Evolutionary conservation across 148 eudicot species (phyloP), one percentile per base, ranked within the genome.

Genomic region (Rhododendron williamsianum): DNA sequence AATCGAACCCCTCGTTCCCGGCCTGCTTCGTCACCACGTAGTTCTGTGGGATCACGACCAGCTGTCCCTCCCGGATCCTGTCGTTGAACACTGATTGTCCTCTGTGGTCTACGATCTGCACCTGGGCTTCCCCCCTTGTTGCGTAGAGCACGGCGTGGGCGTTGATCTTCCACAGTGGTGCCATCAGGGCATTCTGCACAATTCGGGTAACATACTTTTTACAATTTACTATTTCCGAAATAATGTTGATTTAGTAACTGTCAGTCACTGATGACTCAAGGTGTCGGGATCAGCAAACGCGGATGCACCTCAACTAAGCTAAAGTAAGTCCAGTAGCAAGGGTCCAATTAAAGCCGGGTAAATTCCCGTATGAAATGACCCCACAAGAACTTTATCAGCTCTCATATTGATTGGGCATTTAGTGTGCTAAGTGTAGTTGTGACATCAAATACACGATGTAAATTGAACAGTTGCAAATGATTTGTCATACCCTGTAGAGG

Each of bases 41-140:
- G 90, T 91, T 90, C 81, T 94, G 98, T 19, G 98, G 98, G 2
- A 93, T 89, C 19, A 92, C 91, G 88, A 96, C 86, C 0, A 93
- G 30, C 35, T 96, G 95, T 1, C 98, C 96, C 83, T 90, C 85
- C 8, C 84, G 83, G n/a, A 96, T 52, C 80, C 78, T 88, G 25
- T 88, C 92, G 83, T 94, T 90, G 86, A 94, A 94, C 82, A 94
- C 89, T 0, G 91, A 82, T 74, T 91, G 77, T 23, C 96, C 98
- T 4, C 83, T 82, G 84, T 92, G 85, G 89, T 93, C 86, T 35
- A 94, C 96, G 3, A 96, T 89, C 88, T 94, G 98, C 73, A 67
- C 2, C 33, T 10, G 73, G 73, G 15, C 13, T 67, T 67, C 73
- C 27, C 73, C 73, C 73, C 73, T 67, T 10, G 73, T 67, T 9